Percentiles rank a stretch among this genome's conserved stretches.
These are phyloP conservation scores for Friedmanniomyces endolithicus DNA, from an alignment of 495 filamentous ascomycete species.

Conservation along the genomic window DNA sequence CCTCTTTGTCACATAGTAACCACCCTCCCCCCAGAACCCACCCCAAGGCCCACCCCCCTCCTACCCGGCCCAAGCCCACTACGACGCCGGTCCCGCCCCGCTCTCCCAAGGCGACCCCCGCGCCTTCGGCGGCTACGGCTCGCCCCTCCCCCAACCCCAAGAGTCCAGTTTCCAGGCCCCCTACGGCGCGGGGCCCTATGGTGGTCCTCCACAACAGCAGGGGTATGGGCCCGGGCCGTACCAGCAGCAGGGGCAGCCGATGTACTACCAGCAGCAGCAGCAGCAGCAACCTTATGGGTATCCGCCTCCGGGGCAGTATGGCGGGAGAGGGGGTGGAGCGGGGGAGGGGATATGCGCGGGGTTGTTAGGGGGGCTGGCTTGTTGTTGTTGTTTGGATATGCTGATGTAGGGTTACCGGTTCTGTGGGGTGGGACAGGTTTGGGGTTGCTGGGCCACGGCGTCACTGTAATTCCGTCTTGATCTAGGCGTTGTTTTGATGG, in stretches of 20 bases:
- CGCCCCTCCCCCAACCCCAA: constrained; percentile 7
- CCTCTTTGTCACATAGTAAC: not conserved
- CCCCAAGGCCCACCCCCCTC: constrained; percentile 14
- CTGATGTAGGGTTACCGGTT: constrained; percentile 26
- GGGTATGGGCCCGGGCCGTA: constrained; percentile 4
- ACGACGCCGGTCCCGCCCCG: constrained; percentile 17
- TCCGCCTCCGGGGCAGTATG: constrained; percentile 10
- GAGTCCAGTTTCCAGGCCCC: constrained; percentile 4
- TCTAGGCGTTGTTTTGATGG: no score
- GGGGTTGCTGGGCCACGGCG: no score
- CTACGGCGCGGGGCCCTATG: constrained; percentile 11
- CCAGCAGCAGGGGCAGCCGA: constrained; percentile 9
- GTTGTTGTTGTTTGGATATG: constrained; percentile 35
- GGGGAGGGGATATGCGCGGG: constrained; percentile 27
- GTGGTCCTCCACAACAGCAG: constrained; percentile 2
- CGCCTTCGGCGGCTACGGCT: constrained; percentile 2
- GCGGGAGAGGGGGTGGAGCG: constrained; percentile 3
- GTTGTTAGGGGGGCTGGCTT: constrained; percentile 27
- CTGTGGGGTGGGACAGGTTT: no score
- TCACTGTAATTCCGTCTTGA: no score
- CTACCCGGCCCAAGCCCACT: constrained; percentile 21
- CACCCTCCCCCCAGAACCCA: not conserved
- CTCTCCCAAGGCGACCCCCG: constrained; percentile 2
- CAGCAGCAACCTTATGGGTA: not conserved
- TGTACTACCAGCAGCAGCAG: constrained; percentile 13